Evolutionary conservation across 2,329 filamentous ascomycete genomes (phyloP), one percentile per base, ranked within the genome.

Genomic region (Curvularia sp.): DNA sequence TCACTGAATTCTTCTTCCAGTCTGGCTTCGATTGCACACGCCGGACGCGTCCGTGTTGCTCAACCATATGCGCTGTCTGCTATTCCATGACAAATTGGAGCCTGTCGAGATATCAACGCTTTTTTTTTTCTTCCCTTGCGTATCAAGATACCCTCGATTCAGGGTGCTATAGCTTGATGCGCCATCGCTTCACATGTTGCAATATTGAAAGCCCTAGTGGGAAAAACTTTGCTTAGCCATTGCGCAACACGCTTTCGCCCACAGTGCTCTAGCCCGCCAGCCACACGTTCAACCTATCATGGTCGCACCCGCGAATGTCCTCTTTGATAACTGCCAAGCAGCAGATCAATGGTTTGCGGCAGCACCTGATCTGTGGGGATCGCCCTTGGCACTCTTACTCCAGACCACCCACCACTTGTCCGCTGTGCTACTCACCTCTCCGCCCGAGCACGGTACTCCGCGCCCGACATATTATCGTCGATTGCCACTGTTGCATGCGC

Each of bases 71-170:
- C 61, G 64, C 46, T 67, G 66, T 60, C 64, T 68, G 20, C 56
- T 57, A 41, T 58, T 68, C 35, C 49, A 62, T 41, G 48, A 58
- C 50, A 51, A 63, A 56, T 55, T 66, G 44, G 65, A 59, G 46
- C 61, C 54, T 55, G 44, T 66, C 13, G 64, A 30, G 46, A 47
- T 42, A 56, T 66, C 53, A 48, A 69, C 49, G 35, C 53, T 42
- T 38, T 52, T 38, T 33, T 42, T 38, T 50, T 38, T 53, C 6
- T 15, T 30, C 24, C 24, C 24, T 28, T 15, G 26, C 38, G 20
- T 59, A 54, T 46, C 24, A 65, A n/a, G 47, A 68, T 20, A 57
- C 55, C 10, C 55, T 67, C 6, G 62, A 66, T 50, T 67, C 64
- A 64, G 60, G 64, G 22, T 66, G 60, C 57, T 47, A 67, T 31